Base-by-base conservation (phyloP, 176 grass and related monocot genomes). In the maize (Zea mays) region DNA sequence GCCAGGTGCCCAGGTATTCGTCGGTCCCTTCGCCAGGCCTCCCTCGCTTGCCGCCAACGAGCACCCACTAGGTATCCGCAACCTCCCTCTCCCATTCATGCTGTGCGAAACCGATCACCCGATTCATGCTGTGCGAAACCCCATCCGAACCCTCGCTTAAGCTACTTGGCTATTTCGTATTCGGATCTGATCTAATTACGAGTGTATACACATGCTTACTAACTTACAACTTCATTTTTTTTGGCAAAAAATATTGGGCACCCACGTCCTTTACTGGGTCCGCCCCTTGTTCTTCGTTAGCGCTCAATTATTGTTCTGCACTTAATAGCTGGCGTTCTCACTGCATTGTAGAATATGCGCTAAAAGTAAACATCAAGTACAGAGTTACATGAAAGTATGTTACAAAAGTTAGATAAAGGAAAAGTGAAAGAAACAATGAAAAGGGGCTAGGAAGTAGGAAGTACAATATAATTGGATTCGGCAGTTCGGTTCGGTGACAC, bases 381-480 rank as follows among this genome's bases (percentile, higher is more conserved):
- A 9, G 15, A 42, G 1, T 37, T 66, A 41, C 44, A 71, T 15
- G 45, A 34, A 34, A 70, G 67, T 15, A 35, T 35, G 6, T 11
- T 71, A 71, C 68, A 71, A 49, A 71, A 71, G 45, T 71, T 50
- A 35, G 46, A 51, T 6, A 71, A 71, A 71, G 17, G 15, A 27
- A 50, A 47, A 50, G 45, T 51, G 6, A 16, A 71, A 36, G 12
- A 33, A 49, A 49, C 34, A 9, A 21, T n/a, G 44, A 13, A 35
- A 71, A 71, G 3, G 44, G 27, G 6, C 7, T 50, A 36, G 46
- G 21, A 14, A 36, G 21, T 71, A 49, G 45, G 46, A 71, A 8
- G 45, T 35, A 71, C 45, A 35, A 9, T 47, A 7, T 71, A 21
- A 49, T 27, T 50, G 34, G 44, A 34, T 15, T 48, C 65, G 7